phyloP scores from a whole-genome alignment of 352 stramenopile species.

The Phytophthora palmivora region DNA sequence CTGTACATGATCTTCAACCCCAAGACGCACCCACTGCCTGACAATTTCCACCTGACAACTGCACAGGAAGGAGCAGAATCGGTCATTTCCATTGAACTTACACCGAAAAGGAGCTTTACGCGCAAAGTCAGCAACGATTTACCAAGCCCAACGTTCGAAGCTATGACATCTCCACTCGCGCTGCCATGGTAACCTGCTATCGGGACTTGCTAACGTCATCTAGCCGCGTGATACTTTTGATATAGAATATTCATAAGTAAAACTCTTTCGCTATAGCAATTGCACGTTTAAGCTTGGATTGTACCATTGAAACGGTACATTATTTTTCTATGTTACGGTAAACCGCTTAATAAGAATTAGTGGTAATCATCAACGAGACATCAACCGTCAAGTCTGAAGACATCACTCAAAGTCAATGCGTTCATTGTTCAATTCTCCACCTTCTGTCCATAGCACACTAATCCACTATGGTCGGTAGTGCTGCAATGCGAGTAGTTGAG shows the following conservation, averaged over 20 bases:
- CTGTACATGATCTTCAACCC: slow-evolving; percentile 39
- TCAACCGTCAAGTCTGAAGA: no score
- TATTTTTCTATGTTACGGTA: no score
- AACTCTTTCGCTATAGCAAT: no score
- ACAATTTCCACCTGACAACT: slow-evolving; percentile 15
- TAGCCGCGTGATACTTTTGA: slow-evolving; percentile 3
- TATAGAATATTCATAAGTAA: neutral
- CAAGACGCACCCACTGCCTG: slow-evolving; percentile 25
- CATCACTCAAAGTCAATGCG: no score
- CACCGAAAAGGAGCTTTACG: slow-evolving; percentile 11
- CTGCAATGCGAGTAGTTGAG: slow-evolving; percentile 24
- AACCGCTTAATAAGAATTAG: no score
- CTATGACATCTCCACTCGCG: slow-evolving; percentile 19
- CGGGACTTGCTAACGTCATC: no score
- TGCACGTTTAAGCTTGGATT: no score
- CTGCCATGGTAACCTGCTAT: slow-evolving; percentile 16
- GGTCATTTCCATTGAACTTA: slow-evolving; percentile 16
- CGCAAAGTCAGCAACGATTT: slow-evolving; percentile 6
- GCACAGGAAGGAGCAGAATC: slow-evolving; percentile 1
- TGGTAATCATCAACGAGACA: no score
- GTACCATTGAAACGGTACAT: no score
- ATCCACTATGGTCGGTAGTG: slow-evolving; percentile 19
- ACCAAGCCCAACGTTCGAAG: slow-evolving; percentile 17
- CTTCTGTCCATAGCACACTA: neutral
- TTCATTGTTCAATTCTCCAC: slow-evolving; percentile 3